phyloP scores from a whole-genome alignment of 768 basidiomycete genomes.

The Collybia mongolica region DNA sequence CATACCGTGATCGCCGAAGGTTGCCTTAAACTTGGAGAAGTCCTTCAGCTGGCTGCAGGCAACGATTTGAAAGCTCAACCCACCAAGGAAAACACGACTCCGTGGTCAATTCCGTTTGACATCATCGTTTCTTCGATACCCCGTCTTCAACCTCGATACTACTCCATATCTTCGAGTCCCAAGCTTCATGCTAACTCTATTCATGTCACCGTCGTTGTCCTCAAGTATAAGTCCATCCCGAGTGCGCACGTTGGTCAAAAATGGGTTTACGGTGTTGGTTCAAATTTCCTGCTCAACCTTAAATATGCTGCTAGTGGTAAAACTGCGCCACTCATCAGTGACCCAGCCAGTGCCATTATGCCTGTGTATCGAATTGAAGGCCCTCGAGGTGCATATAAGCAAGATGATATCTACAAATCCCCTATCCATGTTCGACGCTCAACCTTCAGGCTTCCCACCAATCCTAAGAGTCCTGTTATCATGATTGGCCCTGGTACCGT shows the following conservation, averaged over 20 bases:
- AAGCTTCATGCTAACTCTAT: conserved; percentile 88
- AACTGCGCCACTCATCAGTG: conserved; percentile 39
- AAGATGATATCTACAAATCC: conserved; percentile 70
- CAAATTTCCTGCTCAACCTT: conserved; percentile 94
- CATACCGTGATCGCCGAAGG: conserved; percentile 71
- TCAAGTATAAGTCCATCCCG: conserved; percentile 80
- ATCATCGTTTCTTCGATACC: conserved; percentile 92
- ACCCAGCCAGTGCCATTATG: conserved; percentile 36
- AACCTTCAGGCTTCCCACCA: conserved; percentile 95
- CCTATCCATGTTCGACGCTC: conserved; percentile 95
- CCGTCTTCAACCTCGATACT: conserved; percentile 95
- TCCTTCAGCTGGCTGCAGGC: conserved; percentile 87
- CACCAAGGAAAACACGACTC: conserved; percentile 73
- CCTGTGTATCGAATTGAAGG: conserved; percentile 89
- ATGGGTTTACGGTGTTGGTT: conserved; percentile 87
- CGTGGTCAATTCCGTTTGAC: conserved; percentile 95
- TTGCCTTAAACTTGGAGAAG: conserved; percentile 90
- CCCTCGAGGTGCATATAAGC: conserved; percentile 82
- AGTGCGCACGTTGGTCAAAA: conserved; percentile 52
- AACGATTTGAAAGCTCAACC: conserved; percentile 61
- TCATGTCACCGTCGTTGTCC: conserved; percentile 93
- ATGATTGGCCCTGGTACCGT: conserved; percentile 99
- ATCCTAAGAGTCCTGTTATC: conserved; percentile 97
- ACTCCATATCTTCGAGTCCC: conserved; percentile 97
- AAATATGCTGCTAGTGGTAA: conserved; percentile 73